A percentile compares a stretch with the other conserved stretches of the same genome.
Conservation (phyloP, 106 monocot species). For the Acorus gramineus region DNA sequence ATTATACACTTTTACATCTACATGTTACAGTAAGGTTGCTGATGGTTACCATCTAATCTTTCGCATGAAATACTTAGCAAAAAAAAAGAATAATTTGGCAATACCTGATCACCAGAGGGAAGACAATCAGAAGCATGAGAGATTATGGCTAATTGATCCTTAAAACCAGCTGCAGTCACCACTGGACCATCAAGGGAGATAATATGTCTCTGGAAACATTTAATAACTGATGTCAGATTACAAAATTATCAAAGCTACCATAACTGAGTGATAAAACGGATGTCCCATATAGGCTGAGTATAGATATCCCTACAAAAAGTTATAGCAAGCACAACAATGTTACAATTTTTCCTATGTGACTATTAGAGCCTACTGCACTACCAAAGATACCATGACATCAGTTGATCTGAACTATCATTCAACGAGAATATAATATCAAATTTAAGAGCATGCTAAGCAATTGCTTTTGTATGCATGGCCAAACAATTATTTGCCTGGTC, state of each 20-base stretch:
- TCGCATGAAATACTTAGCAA: not conserved
- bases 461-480: too few relatives aligned
- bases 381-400: too few relatives aligned
- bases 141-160: constrained; percentile 68
- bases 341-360: too few relatives aligned
- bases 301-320: too few relatives aligned
- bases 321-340: too few relatives aligned
- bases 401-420: too few relatives aligned
- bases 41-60: not conserved
- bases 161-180: constrained; percentile 68
- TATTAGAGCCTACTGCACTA: too few relatives aligned
- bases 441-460: too few relatives aligned
- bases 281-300: not conserved
- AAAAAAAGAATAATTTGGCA: not conserved
- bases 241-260: not conserved
- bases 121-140: constrained; percentile 82
- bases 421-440: too few relatives aligned
- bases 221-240: not conserved
- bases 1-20: too few relatives aligned
- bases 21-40: not conserved
- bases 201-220: constrained; percentile 48
- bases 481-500: too few relatives aligned
- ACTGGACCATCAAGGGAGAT: constrained; percentile 74
- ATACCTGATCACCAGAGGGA: constrained; percentile 85
- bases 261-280: not conserved